Percentiles rank a stretch among this genome's conserved stretches.
Conservation (phyloP, 78 protist species). For the Monocercomonoides exilis region DNA sequence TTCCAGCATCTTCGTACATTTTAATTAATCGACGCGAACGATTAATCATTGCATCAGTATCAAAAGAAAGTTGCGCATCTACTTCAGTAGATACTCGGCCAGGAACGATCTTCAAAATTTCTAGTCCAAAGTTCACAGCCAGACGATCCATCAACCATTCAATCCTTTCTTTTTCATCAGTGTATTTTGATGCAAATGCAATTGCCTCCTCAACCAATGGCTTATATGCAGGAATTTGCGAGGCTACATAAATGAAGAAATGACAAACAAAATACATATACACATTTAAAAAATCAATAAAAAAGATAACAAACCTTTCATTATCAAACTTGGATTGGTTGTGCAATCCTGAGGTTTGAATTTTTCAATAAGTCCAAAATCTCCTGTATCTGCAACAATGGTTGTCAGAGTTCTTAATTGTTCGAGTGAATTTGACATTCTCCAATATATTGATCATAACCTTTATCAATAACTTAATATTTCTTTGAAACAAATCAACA, state of each 20-base stretch:
- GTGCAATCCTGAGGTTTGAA: constrained; percentile 20
- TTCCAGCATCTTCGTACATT: constrained; percentile 10
- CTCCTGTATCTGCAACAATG: constrained; percentile 25
- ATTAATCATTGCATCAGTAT: constrained; percentile 2
- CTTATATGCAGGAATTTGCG: not conserved
- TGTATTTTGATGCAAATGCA: not conserved
- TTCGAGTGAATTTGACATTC: not conserved
- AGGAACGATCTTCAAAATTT: constrained; percentile 17
- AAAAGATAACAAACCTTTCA: too few species aligned
- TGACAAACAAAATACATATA: too few species aligned
- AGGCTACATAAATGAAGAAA: not conserved
- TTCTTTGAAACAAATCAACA: too few species aligned
- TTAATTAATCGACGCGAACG: constrained; percentile 6
- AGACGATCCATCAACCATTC: constrained; percentile 14
- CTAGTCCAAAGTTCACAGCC: not conserved
- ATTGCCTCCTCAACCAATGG: not conserved
- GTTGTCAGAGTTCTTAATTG: not conserved
- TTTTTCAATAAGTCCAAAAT: not conserved
- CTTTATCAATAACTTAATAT: too few species aligned
- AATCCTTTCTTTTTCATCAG: not conserved
- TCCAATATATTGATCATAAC: too few species aligned
- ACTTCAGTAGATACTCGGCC: constrained; percentile 16
- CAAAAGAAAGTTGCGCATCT: constrained; percentile 13
- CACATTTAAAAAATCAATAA: too few species aligned
- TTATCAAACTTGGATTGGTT: too few species aligned